phyloP scores from a whole-genome alignment of 1,139 yeast species.

The Casaregolazyma suthepensis region DNA sequence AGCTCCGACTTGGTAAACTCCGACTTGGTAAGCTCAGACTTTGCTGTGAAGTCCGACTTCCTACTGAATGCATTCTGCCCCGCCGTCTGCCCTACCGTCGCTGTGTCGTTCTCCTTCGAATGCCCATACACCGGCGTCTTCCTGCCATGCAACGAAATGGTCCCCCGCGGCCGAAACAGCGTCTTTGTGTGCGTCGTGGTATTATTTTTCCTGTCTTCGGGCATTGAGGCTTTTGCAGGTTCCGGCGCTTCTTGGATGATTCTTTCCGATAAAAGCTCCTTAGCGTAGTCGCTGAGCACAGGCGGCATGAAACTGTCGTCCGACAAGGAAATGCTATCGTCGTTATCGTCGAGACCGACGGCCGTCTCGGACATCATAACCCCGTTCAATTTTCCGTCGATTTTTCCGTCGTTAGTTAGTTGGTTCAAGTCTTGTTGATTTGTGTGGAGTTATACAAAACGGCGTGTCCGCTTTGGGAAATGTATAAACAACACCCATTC shows the following conservation, averaged over 20 bases:
- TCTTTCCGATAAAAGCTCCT: constrained; percentile 36
- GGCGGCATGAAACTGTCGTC: constrained; percentile 59
- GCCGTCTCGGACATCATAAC: constrained; percentile 5
- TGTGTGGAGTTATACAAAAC: background rate
- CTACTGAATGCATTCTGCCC: too few species aligned
- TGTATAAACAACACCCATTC: constrained; percentile 2
- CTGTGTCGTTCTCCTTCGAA: background rate
- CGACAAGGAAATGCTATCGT: constrained; percentile 26
- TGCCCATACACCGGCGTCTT: background rate
- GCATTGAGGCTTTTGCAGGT: background rate
- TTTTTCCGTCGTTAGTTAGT: background rate
- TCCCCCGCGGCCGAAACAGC: background rate
- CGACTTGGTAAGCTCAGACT: too few species aligned
- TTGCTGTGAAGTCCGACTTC: too few species aligned
- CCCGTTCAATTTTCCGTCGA: background rate
- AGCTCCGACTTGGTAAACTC: too few species aligned
- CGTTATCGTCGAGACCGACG: constrained; percentile 16
- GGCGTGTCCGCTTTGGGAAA: constrained; percentile 5
- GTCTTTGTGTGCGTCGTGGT: background rate
- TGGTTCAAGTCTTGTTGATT: background rate
- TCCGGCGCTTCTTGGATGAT: background rate
- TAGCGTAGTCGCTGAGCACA: constrained; percentile 49
- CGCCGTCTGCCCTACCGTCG: background rate
- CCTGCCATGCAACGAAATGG: background rate
- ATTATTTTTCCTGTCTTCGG: background rate